Evolutionary conservation across 108 stramenopile species (phyloP).

Genomic region (Discostella pseudostelligera): DNA sequence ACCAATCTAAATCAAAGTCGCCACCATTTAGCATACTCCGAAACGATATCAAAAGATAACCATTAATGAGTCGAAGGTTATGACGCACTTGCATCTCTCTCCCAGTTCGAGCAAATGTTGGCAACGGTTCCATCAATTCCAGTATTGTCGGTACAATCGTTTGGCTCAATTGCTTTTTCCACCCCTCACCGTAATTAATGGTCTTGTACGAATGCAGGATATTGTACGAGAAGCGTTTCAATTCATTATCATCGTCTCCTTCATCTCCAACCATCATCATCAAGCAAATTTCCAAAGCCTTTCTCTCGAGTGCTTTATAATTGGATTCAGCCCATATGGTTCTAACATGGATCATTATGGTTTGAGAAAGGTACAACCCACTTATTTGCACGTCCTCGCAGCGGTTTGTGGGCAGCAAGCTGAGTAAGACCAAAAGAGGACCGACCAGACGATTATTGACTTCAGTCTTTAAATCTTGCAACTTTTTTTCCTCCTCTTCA

Average conservation of each 20-base stretch:
- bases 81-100: constrained; percentile 38
- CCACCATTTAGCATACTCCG: constrained; percentile 3
- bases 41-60: constrained; percentile 45
- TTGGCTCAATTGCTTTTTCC: constrained; percentile 33
- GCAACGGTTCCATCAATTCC: constrained; percentile 39
- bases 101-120: constrained; percentile 36
- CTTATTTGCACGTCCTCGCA: constrained; percentile 32
- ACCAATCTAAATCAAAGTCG: constrained; percentile 5
- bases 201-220: constrained; percentile 21
- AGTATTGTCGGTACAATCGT: constrained; percentile 35
- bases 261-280: constrained; percentile 15
- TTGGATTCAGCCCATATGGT: constrained; percentile 34
- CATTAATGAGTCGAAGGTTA: constrained; percentile 39
- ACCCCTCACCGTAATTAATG: constrained; percentile 11
- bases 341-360: constrained; percentile 30
- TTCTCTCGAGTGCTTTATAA: constrained; percentile 13
- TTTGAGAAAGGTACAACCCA: constrained; percentile 25
- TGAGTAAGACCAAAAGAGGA: constrained; percentile 40
- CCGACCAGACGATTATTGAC: constrained; percentile 43
- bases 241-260: constrained; percentile 18
- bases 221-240: background rate
- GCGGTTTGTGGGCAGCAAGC: constrained; percentile 16
- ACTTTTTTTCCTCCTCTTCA: background rate
- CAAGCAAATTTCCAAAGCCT: constrained; percentile 49
- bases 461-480: constrained; percentile 32